Conservation (phyloP, 495 filamentous ascomycete genomes). For the Diplogelasinospora grovesii region DNA sequence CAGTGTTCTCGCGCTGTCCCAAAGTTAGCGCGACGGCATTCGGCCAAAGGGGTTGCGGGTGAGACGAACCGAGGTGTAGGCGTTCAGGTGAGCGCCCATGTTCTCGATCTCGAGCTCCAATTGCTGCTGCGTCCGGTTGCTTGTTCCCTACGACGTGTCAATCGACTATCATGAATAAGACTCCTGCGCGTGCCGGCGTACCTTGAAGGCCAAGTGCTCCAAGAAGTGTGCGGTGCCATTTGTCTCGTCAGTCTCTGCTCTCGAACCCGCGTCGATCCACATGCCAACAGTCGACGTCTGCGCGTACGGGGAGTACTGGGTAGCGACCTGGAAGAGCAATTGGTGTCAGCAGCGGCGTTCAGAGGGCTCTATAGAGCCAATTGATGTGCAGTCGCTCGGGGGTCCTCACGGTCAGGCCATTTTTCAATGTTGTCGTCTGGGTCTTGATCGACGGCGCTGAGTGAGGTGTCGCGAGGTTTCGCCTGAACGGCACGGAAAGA, state of each 20-base stretch:
- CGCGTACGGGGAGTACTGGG: constrained; percentile 95
- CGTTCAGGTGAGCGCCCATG: constrained; percentile 98
- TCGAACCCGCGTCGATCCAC: constrained; percentile 98
- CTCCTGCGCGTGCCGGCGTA: constrained; percentile 29
- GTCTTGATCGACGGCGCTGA: constrained; percentile 63
- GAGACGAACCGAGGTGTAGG: constrained; percentile 90
- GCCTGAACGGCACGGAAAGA: constrained; percentile 63
- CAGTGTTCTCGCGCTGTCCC: constrained; percentile 88
- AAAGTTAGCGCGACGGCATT: constrained; percentile 27
- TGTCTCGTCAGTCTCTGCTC: constrained; percentile 96
- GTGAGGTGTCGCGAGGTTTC: constrained; percentile 76
- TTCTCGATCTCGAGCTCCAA: constrained; percentile 99
- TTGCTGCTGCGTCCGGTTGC: constrained; percentile 88
- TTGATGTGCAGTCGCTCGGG: constrained; percentile 12
- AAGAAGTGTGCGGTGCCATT: constrained; percentile 99
- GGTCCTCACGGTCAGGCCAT: constrained; percentile 84
- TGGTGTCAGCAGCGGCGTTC: constrained; percentile 32
- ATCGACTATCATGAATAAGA: not conserved
- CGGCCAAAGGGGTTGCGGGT: constrained; percentile 4
- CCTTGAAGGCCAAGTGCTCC: constrained; percentile 99
- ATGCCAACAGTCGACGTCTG: constrained; percentile 98
- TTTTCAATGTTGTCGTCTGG: constrained; percentile 90
- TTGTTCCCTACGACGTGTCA: constrained; percentile 57
- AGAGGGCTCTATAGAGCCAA: constrained; percentile 16
- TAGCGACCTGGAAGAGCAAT: constrained; percentile 64